Evolutionary conservation across 176 grass and related monocot genomes (phyloP), one percentile per base, ranked within the genome.

Genomic region (Sorghum bicolor): DNA sequence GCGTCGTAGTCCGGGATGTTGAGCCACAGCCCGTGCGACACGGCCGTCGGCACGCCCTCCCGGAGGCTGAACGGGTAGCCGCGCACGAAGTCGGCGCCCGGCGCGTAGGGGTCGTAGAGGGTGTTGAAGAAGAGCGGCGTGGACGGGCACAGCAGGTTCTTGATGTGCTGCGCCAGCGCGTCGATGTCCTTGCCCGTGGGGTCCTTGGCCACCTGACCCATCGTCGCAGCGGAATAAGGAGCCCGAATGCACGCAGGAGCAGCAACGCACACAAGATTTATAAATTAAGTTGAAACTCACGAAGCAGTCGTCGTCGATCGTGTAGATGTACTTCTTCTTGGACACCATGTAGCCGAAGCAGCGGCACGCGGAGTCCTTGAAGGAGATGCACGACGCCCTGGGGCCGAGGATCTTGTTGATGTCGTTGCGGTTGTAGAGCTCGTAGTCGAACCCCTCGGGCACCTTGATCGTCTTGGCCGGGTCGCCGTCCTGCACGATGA

Each of bases 401-500:
- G 83, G 89, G 0, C 93, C 93, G 19, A 95, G 88, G 82, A 95
- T 91, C 74, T 58, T 48, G 82, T 95, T 86, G 80, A 95, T 90
- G 82, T 95, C 87, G 74, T 95, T 92, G 74, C 90, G 90, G 85
- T 95, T 95, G 85, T 95, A 92, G 82, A 95, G 88, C 86, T 95
- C 87, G 70, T 92, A 92, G 85, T 95, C 90, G 82, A 95, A 95
- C 3, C 90, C 93, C 72, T 92, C 88, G 24, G 93, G 93, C 4
- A 95, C 90, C 58, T 77, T 83, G 85, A 95, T 92, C 22, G 44
- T 92, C 83, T 90, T 95, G 64, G 36, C 47, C 8, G 95, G 95
- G 81, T 98, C 95, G 64, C 95, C 95, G 80, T 95, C 95, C 85
- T 95, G 95, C 58, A 98, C 88, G 83, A 98, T 98, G 90, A 98